These are phyloP conservation scores for Tylopilus sp. DNA, from an alignment of 1,284 basidiomycete species.

Conservation along the genomic window DNA sequence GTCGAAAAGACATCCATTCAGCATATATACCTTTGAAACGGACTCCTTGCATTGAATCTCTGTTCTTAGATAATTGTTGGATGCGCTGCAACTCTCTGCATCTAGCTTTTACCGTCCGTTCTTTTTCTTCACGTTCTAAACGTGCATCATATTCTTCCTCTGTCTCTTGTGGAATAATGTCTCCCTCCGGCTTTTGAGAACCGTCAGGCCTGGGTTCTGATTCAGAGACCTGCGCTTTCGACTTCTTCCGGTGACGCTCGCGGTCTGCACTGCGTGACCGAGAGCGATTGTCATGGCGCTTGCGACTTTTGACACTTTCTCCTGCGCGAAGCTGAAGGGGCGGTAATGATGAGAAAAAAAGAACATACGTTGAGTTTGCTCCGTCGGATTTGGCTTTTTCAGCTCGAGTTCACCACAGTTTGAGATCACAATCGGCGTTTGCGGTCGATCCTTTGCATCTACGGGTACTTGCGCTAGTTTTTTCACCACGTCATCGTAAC, in stretches of 20 bases:
- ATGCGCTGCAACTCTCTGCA: conserved; percentile 49
- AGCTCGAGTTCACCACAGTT: conserved; percentile 87
- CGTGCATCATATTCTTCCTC: conserved; percentile 69
- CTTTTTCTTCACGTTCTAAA: conserved; percentile 66
- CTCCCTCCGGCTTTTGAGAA: conserved; percentile 5
- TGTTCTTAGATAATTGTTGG: conserved; percentile 38
- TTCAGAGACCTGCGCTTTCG: conserved; percentile 19
- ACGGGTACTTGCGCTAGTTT: conserved; percentile 55
- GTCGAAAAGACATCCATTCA: not conserved
- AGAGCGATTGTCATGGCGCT: conserved; percentile 31
- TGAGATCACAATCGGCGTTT: conserved; percentile 65
- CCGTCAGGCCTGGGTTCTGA: conserved; percentile 16
- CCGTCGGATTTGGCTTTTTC: conserved; percentile 35
- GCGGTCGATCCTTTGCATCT: conserved; percentile 69
- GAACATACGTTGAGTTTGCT: conserved; percentile 18
- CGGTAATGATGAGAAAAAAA: not conserved
- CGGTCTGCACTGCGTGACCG: conserved; percentile 29
- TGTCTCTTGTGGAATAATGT: conserved; percentile 36
- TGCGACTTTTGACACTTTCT: conserved; percentile 26
- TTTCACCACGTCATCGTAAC: conserved; percentile 57
- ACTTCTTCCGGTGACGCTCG: conserved; percentile 33
- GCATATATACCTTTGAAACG: conserved; percentile 60
- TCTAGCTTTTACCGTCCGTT: conserved; percentile 48
- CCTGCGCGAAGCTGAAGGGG: conserved; percentile 2
- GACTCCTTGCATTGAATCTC: conserved; percentile 42